These are phyloP conservation scores for Aspergillus egyptiacus DNA, from an alignment of 495 filamentous ascomycete genomes.

Conservation along the genomic window DNA sequence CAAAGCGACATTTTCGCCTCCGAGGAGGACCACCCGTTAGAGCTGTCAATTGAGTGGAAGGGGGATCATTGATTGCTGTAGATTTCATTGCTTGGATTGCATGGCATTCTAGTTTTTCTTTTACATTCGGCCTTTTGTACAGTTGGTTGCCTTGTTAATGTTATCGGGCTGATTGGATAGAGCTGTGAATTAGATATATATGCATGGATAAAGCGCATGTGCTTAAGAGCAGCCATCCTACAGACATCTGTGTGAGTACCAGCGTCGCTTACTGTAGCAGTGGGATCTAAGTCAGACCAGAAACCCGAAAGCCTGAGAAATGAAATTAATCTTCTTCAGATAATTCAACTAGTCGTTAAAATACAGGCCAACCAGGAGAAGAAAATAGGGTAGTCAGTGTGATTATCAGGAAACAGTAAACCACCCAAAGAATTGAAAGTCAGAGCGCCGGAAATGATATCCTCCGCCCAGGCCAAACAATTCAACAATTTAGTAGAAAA, in stretches of 20 bases:
- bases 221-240: too few relatives aligned
- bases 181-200: too few relatives aligned
- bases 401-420: too few relatives aligned
- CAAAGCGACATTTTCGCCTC: constrained; percentile 37
- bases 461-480: too few relatives aligned
- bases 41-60: constrained; percentile 36
- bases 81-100: too few relatives aligned
- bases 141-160: too few relatives aligned
- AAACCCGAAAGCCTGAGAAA: not conserved
- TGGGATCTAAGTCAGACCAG: too few relatives aligned
- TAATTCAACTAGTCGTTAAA: constrained; percentile 1
- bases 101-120: not conserved
- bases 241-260: too few relatives aligned
- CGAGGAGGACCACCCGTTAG: constrained; percentile 31
- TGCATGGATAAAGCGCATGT: not conserved
- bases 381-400: not conserved
- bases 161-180: too few relatives aligned
- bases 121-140: too few relatives aligned
- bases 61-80: not conserved
- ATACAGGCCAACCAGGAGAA: constrained; percentile 1
- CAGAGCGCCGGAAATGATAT: not conserved
- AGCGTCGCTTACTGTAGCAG: too few relatives aligned
- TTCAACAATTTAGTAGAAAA: too few relatives aligned
- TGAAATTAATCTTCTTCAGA: not conserved
- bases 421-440: not conserved